These are phyloP conservation scores for Schwanniomyces vanrijiae DNA, from an alignment of 805 yeast species.

Conservation along the genomic window DNA sequence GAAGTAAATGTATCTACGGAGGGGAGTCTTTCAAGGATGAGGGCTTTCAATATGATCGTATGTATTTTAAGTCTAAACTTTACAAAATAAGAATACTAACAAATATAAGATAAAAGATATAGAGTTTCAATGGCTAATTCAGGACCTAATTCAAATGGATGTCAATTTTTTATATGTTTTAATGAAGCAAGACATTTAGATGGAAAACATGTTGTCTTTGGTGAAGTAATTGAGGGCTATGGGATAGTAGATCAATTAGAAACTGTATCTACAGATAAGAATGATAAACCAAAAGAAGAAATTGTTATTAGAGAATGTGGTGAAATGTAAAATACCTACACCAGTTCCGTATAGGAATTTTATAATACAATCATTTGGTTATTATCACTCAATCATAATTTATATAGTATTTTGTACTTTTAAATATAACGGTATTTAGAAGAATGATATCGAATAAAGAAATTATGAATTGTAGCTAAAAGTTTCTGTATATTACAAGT, in stretches of 20 bases:
- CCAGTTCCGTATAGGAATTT: no score
- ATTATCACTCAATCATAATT: no score
- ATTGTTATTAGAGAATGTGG: slow-evolving; percentile 17
- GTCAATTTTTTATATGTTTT: slow-evolving; percentile 86
- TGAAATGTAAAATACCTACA: slow-evolving; percentile 18
- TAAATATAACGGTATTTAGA: no score
- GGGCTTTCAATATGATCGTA: slow-evolving; percentile 27
- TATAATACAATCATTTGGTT: no score
- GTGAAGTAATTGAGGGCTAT: slow-evolving; percentile 83
- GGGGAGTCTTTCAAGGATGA: slow-evolving; percentile 44
- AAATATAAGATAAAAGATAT: slow-evolving; percentile 19
- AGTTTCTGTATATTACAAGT: no score
- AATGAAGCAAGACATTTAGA: slow-evolving; percentile 88
- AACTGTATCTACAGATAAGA: slow-evolving; percentile 5
- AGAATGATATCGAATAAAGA: no score
- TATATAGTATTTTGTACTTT: no score
- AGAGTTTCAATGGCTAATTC: slow-evolving; percentile 46
- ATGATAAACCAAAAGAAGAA: slow-evolving; percentile 11
- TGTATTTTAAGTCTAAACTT: no score
- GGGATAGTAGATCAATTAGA: slow-evolving; percentile 64
- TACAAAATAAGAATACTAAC: slow-evolving; percentile 6
- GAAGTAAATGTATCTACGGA: slow-evolving; percentile 43
- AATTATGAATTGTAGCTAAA: no score
- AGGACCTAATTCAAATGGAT: slow-evolving; percentile 94
- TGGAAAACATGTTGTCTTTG: slow-evolving; percentile 94